Base-by-base conservation (phyloP, 2,329 filamentous ascomycete species). In the Xylariales sp. region DNA sequence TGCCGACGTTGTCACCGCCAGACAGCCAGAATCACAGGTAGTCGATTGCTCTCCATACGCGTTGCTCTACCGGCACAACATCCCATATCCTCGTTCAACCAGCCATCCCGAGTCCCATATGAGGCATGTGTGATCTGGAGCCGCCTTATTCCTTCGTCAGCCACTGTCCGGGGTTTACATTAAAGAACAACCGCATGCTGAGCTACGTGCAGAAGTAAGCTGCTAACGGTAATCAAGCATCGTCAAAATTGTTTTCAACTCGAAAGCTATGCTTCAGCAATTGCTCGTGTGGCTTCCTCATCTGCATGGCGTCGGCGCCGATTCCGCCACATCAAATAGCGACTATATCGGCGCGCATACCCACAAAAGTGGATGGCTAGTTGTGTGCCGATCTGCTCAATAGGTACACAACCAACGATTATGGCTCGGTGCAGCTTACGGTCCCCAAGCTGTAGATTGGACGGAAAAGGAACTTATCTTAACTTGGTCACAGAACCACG, bases 1-100 rank as follows among this genome's bases (percentile, higher is more conserved):
- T 53, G 5, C 50, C 51, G 16, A 53, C 48, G 22, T 53, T 53
- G 32, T 45, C 50, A 1, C 48, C 50, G 16, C 52, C 51, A 7
- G 48, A 45, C 15, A 54, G 28, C 51, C 49, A 54, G 4, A 52
- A 44, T 46, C 46, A 52, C 14, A 51, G 39, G 27, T 43, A 52
- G 40, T 52, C 50, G 15, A 48, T 41, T 9, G 46, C 38, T 21
- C 40, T 46, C 49, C 49, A 51, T 4, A 40, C 44, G 8, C 47
- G 27, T 33, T 37, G 44, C 3, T 45, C 45, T 22, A 15, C 28
- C 11, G 49, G 11, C 8, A 51, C 45, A 8, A 50, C 47, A 15
- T 50, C n/a, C 49, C 10, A 50, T 41, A 28, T 51, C 49, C 25
- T 40, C 49, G 16, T 51, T 50, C 5, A 45, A 49, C 47, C 43